These are phyloP conservation scores for Aspergillus indologenus DNA, from an alignment of 495 filamentous ascomycete species.

Conservation along the genomic window DNA sequence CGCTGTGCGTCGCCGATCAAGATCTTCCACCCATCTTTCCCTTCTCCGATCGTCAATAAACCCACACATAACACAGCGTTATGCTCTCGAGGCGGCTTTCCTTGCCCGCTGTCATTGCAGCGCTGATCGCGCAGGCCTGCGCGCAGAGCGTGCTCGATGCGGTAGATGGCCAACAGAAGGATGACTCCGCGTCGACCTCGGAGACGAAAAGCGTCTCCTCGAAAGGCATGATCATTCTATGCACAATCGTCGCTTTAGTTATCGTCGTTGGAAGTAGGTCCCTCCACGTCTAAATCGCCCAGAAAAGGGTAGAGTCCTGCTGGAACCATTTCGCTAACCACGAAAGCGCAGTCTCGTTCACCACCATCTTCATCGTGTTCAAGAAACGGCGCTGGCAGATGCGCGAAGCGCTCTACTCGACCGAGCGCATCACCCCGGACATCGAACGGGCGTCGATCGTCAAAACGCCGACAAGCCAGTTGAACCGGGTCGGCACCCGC, in stretches of 20 bases:
- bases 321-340: background rate
- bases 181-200: background rate
- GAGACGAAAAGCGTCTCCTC: background rate
- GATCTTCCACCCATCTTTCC: background rate
- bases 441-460: background rate
- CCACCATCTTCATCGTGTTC: background rate
- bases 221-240: slow-evolving; percentile 4
- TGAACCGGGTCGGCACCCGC: background rate
- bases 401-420: background rate
- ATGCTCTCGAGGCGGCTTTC: background rate
- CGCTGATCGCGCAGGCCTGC: background rate
- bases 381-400: background rate
- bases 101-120: background rate
- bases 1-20: background rate
- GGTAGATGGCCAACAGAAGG: background rate
- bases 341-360: background rate
- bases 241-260: slow-evolving; percentile 2
- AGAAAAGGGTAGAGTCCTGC: too few species aligned
- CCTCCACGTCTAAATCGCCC: too few species aligned
- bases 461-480: background rate
- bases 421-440: background rate
- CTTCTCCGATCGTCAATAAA: background rate
- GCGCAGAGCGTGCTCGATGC: background rate
- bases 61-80: background rate
- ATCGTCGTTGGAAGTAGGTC: background rate